Evolutionary conservation across 805 yeast genomes (phyloP).

Genomic region (Myxozyma monticola): DNA sequence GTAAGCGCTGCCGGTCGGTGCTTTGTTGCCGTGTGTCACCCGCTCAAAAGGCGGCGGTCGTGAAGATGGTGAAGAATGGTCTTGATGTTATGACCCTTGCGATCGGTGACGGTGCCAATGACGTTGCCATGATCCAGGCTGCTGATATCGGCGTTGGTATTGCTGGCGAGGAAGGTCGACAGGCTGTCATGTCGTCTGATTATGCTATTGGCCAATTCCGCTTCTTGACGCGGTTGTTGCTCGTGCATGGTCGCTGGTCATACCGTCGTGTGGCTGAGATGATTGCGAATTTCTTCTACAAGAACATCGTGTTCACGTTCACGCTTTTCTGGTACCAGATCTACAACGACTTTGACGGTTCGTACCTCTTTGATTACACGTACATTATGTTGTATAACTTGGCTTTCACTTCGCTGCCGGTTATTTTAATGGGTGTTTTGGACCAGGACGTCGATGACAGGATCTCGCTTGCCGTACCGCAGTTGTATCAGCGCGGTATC

Average conservation of each 20-base stretch:
- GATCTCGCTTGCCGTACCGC: conserved; percentile 67
- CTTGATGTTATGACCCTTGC: conserved; percentile 76
- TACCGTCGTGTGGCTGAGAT: conserved; percentile 71
- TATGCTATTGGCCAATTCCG: conserved; percentile 81
- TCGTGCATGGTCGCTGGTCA: conserved; percentile 86
- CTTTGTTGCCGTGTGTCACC: conserved; percentile 84
- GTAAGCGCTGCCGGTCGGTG: conserved; percentile 77
- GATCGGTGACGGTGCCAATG: conserved; percentile 85
- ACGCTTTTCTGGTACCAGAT: conserved; percentile 78
- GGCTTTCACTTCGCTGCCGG: conserved; percentile 79
- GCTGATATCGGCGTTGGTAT: conserved; percentile 85
- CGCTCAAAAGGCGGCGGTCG: conserved; percentile 77
- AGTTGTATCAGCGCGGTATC: conserved; percentile 67
- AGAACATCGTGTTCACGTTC: conserved; percentile 71
- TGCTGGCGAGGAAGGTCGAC: conserved; percentile 85
- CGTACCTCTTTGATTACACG: conserved; percentile 75
- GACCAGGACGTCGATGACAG: conserved; percentile 75
- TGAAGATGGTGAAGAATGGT: conserved; percentile 60
- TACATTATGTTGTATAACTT: conserved; percentile 75
- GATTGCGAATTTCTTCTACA: conserved; percentile 77
- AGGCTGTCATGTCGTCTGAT: conserved; percentile 84
- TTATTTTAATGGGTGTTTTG: conserved; percentile 66
- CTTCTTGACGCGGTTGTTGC: conserved; percentile 59
- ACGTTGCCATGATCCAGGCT: conserved; percentile 84
- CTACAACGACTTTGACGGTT: conserved; percentile 68